Evolutionary conservation across 2,329 filamentous ascomycete species (phyloP).

Genomic region (Nothophoma quercina): DNA sequence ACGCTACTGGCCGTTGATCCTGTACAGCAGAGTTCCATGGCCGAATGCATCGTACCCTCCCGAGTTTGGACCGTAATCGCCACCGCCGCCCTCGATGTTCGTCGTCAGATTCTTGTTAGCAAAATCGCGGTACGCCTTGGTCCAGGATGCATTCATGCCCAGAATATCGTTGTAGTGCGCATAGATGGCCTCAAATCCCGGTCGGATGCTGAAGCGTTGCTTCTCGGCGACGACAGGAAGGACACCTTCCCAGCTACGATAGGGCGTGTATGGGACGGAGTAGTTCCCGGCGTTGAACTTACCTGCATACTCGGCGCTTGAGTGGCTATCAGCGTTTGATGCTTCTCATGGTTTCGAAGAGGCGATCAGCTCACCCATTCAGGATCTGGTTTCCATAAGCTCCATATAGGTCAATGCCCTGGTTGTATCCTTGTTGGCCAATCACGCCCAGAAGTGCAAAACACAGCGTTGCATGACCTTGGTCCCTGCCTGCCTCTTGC

Average conservation of each 20-base stretch:
- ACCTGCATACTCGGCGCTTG: neutral
- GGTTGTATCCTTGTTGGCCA: conserved; percentile 43
- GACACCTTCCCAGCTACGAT: neutral
- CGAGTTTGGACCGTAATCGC: neutral
- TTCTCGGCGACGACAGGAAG: neutral
- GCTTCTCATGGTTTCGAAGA: too few species aligned
- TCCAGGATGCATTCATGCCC: neutral
- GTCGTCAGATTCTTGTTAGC: neutral
- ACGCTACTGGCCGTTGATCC: too few species aligned
- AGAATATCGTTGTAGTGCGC: neutral
- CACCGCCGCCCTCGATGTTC: neutral
- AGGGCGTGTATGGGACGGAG: neutral
- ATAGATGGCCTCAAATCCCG: neutral
- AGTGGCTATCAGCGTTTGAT: neutral
- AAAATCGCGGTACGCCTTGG: neutral
- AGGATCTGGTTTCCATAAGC: neutral
- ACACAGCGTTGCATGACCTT: conserved; percentile 55
- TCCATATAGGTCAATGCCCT: neutral
- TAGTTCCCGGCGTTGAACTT: neutral
- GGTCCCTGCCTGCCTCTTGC: conserved; percentile 56
- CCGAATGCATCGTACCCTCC: neutral
- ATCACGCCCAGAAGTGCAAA: conserved; percentile 52
- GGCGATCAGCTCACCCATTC: neutral
- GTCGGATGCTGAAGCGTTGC: neutral
- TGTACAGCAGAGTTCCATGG: neutral